phyloP scores from a whole-genome alignment of 2,329 filamentous ascomycete species.

The Pyricularia grisea region DNA sequence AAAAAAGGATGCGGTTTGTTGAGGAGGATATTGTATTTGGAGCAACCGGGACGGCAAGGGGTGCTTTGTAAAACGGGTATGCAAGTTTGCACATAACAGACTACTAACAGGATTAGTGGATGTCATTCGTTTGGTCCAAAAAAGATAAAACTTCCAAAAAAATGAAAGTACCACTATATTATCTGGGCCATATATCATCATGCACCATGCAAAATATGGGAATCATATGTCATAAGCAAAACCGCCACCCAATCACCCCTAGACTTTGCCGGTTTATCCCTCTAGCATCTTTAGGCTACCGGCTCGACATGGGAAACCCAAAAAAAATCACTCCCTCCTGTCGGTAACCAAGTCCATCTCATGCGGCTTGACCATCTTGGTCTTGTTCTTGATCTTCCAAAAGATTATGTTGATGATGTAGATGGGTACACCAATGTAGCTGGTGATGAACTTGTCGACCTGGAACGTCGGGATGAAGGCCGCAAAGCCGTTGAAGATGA shows the following conservation, averaged over 20 bases:
- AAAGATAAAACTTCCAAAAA: not conserved
- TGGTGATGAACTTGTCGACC: conserved; percentile 53
- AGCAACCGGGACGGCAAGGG: not conserved
- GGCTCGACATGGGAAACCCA: not conserved
- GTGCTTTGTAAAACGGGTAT: not conserved
- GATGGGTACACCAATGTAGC: conserved; percentile 28
- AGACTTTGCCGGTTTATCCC: not conserved
- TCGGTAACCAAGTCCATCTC: conserved; percentile 36
- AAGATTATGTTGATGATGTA: conserved; percentile 50
- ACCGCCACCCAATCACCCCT: not conserved
- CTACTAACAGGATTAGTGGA: not conserved
- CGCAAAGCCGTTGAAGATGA: conserved; percentile 54
- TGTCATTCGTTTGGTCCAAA: not conserved
- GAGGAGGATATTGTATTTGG: no score
- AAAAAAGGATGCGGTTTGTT: no score
- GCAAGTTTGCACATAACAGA: not conserved
- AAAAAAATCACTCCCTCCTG: conserved; percentile 1
- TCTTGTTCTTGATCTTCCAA: conserved; percentile 54
- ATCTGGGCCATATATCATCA: not conserved
- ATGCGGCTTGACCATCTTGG: conserved; percentile 37
- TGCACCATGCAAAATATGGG: not conserved
- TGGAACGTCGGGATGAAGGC: conserved; percentile 57
- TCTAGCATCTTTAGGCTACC: not conserved
- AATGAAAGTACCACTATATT: not conserved
- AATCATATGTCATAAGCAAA: not conserved